phyloP scores from a whole-genome alignment of 2,329 filamentous ascomycete genomes.

The Sclerotinia spermophila region DNA sequence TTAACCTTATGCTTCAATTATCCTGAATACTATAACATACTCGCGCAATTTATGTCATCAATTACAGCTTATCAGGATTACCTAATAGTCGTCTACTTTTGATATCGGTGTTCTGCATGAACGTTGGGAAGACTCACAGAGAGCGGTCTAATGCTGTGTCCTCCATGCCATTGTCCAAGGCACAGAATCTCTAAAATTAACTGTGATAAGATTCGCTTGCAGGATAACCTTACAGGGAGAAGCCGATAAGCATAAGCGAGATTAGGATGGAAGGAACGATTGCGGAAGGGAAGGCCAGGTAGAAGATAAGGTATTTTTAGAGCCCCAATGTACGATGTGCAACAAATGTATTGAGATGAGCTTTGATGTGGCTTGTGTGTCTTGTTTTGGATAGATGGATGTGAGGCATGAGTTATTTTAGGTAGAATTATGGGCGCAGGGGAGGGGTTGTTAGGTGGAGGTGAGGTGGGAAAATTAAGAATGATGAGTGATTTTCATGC shows the following conservation, averaged over 20 bases:
- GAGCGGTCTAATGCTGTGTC: not conserved
- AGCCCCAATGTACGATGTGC: conserved; percentile 4
- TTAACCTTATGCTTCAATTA: not conserved
- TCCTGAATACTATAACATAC: not conserved
- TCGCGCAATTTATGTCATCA: not conserved
- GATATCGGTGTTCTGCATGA: not conserved
- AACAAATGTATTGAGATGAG: not conserved
- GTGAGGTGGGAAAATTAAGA: not conserved
- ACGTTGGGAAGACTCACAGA: not conserved
- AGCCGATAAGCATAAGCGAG: not conserved
- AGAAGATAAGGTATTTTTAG: not conserved
- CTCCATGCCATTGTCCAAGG: not conserved
- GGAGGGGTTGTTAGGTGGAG: too few relatives aligned
- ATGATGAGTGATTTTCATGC: not conserved
- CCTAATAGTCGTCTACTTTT: not conserved
- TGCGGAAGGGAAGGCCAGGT: not conserved
- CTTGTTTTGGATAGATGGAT: not conserved
- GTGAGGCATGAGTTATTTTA: not conserved
- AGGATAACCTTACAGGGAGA: not conserved
- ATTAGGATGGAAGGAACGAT: not conserved
- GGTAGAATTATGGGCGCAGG: too few relatives aligned
- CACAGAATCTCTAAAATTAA: not conserved
- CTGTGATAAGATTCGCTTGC: not conserved
- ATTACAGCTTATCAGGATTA: not conserved
- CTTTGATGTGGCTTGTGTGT: not conserved